These are phyloP conservation scores for Chenopodium suecicum DNA, from an alignment of 148 eudicot species.

Conservation along the genomic window DNA sequence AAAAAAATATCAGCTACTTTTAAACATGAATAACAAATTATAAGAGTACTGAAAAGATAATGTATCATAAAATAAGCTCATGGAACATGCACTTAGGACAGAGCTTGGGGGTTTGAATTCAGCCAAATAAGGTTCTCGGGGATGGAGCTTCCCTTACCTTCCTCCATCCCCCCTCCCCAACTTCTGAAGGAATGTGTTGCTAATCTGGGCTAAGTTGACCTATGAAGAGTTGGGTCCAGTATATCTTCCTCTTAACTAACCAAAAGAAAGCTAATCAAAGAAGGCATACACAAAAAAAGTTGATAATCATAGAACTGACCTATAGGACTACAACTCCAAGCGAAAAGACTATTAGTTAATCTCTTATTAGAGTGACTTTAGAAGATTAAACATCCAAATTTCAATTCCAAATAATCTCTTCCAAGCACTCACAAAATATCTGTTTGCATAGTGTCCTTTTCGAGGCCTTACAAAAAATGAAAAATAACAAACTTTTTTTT, in stretches of 20 bases:
- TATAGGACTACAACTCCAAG: neutral
- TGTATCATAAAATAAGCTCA: neutral
- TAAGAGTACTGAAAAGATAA: neutral
- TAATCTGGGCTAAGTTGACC: too few species aligned
- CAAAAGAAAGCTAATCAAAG: neutral
- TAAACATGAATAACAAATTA: neutral
- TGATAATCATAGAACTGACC: neutral
- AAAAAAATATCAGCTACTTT: neutral
- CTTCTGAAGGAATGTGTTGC: too few species aligned
- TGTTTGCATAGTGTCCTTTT: neutral
- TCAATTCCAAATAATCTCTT: neutral
- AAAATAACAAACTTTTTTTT: neutral
- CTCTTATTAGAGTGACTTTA: neutral
- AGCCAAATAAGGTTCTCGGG: too few species aligned
- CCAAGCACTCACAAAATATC: constrained; percentile 5
- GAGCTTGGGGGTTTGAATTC: neutral
- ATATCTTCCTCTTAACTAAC: too few species aligned
- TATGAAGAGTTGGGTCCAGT: too few species aligned
- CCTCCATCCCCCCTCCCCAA: neutral
- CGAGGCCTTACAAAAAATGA: neutral
- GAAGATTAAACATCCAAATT: neutral
- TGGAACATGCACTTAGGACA: neutral
- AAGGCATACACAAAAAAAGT: neutral
- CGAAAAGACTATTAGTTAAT: neutral
- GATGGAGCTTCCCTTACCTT: neutral